phyloP scores from a whole-genome alignment of 345 rosid genomes.

The Camelina neglecta region DNA sequence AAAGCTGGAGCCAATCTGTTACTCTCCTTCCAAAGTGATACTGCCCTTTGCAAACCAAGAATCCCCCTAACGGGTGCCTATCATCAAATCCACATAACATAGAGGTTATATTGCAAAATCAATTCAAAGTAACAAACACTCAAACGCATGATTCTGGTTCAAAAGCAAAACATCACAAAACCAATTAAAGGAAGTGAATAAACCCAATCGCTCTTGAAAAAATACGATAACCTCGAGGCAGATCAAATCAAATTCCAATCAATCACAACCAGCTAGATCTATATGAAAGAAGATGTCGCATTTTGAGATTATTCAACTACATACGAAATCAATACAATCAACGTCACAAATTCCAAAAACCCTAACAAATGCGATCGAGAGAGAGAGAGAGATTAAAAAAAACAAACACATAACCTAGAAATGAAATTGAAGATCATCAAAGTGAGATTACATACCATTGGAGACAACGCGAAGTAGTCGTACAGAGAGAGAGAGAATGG shows the following conservation, averaged over 20 bases:
- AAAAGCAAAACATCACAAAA: background rate
- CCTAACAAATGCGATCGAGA: conserved; percentile 40
- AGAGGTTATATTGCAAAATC: background rate
- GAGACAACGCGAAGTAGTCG: conserved; percentile 9
- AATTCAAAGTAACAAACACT: background rate
- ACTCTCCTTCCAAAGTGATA: conserved; percentile 48
- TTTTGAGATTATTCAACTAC: conserved; percentile 10
- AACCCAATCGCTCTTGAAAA: conserved; percentile 22
- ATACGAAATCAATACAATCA: background rate
- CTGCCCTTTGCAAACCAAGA: conserved; percentile 66
- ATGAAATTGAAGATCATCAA: conserved; percentile 36
- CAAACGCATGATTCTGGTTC: background rate
- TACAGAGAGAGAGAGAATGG: background rate
- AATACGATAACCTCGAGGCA: conserved; percentile 14
- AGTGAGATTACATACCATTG: conserved; percentile 37
- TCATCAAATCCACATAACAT: conserved; percentile 9
- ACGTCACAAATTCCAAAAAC: conserved; percentile 32
- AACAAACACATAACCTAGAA: conserved; percentile 28
- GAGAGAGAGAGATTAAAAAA: background rate
- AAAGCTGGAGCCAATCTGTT: conserved; percentile 54
- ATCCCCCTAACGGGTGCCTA: conserved; percentile 88
- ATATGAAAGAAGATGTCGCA: background rate
- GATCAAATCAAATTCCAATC: conserved; percentile 42
- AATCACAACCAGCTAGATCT: conserved; percentile 38
- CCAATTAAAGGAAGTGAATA: conserved; percentile 12